Percentiles rank a stretch among this genome's conserved stretches.
phyloP scores from a whole-genome alignment of 2,329 filamentous ascomycete genomes.

The Aureobasidium namibiae region DNA sequence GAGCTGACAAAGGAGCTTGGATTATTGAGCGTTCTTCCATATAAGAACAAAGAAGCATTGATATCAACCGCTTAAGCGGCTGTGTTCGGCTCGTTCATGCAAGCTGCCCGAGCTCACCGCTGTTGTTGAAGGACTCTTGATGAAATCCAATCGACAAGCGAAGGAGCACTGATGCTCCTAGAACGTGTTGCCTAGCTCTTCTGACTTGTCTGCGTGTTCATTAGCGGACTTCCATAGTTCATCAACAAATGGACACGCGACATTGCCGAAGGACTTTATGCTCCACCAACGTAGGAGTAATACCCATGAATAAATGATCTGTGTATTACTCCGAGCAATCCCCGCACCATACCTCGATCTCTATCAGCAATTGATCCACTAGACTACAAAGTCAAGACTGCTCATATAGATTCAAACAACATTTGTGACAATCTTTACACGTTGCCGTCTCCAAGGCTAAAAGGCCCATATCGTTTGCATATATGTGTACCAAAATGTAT shows the following conservation, averaged over 20 bases:
- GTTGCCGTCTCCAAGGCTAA: too few species aligned
- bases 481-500: too few species aligned
- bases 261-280: background rate
- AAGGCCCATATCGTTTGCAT: too few species aligned
- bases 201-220: background rate
- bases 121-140: background rate
- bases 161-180: background rate
- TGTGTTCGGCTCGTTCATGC: background rate
- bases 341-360: background rate
- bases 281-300: background rate
- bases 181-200: background rate
- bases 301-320: background rate
- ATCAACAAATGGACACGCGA: background rate
- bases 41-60: background rate
- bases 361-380: background rate
- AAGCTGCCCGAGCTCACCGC: background rate
- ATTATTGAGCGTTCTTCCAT: background rate
- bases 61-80: background rate
- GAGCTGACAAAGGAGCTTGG: background rate
- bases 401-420: too few species aligned
- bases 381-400: too few species aligned
- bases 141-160: background rate
- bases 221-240: background rate
- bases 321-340: background rate
- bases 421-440: too few species aligned